Evolutionary conservation across 106 monocot genomes (phyloP).

Genomic region (Vanilla planifolia): DNA sequence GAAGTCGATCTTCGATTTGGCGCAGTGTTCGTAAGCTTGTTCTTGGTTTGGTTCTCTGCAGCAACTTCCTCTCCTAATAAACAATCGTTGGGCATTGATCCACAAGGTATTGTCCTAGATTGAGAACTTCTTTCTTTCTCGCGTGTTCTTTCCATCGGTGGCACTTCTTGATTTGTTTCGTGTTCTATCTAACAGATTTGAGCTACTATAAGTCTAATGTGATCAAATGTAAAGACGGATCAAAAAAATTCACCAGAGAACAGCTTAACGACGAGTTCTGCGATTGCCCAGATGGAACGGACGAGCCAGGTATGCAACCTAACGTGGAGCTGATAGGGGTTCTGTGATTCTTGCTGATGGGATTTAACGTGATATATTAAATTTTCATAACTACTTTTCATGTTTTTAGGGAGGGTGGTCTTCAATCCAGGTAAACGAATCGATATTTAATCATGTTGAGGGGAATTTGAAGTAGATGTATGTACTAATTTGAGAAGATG

Average conservation of each 20-base stretch:
- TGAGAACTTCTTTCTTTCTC: neutral
- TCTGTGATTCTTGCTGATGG: too few relatives aligned
- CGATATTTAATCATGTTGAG: too few relatives aligned
- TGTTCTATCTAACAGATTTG: slow-evolving; percentile 2
- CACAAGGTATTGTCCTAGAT: neutral
- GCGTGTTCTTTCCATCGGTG: neutral
- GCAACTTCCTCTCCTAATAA: neutral
- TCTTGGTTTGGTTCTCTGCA: neutral
- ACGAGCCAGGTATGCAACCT: slow-evolving; percentile 92
- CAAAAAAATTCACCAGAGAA: slow-evolving; percentile 70
- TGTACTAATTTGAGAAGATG: too few relatives aligned
- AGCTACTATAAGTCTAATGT: slow-evolving; percentile 56
- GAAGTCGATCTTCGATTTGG: neutral
- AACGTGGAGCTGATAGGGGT: neutral
- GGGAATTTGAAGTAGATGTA: too few relatives aligned
- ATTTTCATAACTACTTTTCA: too few relatives aligned
- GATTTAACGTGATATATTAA: too few relatives aligned
- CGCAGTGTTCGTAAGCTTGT: neutral
- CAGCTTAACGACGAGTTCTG: slow-evolving; percentile 96
- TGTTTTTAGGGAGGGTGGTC: too few relatives aligned
- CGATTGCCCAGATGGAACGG: slow-evolving; percentile 92
- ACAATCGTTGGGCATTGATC: slow-evolving; percentile 7
- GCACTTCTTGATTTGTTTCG: neutral
- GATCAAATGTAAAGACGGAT: slow-evolving; percentile 94
- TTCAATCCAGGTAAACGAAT: too few relatives aligned